Percentiles rank a stretch among this genome's conserved stretches.
phyloP scores from a whole-genome alignment of 345 rosid genomes.

The Eucalyptus caleyi region DNA sequence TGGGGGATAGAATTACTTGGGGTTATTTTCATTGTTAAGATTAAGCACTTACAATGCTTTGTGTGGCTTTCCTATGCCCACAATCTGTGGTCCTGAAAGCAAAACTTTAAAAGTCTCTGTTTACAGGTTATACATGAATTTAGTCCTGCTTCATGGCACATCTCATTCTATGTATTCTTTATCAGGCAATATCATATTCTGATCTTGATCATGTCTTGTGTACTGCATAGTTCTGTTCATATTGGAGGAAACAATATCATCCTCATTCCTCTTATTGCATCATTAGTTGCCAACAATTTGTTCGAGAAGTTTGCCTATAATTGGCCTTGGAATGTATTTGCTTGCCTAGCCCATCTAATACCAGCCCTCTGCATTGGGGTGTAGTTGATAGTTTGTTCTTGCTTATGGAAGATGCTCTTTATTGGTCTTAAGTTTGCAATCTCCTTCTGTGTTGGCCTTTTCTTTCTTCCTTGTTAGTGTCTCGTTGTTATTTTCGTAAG shows the following conservation, averaged over 20 bases:
- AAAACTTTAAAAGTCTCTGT: neutral
- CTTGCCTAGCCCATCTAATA: neutral
- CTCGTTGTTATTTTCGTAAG: neutral
- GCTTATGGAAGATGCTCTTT: neutral
- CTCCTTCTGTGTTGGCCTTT: neutral
- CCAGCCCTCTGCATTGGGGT: neutral
- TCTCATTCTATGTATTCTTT: neutral
- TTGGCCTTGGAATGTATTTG: neutral
- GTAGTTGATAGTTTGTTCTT: neutral
- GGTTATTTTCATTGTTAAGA: neutral
- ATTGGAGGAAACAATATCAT: neutral
- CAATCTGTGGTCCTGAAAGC: neutral
- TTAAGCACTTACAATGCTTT: neutral
- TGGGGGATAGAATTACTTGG: neutral
- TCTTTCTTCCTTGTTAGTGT: neutral
- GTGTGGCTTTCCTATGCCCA: neutral
- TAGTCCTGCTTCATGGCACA: neutral
- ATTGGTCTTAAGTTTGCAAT: neutral
- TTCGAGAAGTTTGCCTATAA: neutral
- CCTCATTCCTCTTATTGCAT: neutral
- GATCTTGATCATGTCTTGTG: neutral
- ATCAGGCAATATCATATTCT: neutral
- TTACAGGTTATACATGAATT: neutral
- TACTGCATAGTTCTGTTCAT: neutral
- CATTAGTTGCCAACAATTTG: neutral